These are phyloP conservation scores for Staphylotrichum longicolle DNA, from an alignment of 495 filamentous ascomycete species.

Conservation along the genomic window DNA sequence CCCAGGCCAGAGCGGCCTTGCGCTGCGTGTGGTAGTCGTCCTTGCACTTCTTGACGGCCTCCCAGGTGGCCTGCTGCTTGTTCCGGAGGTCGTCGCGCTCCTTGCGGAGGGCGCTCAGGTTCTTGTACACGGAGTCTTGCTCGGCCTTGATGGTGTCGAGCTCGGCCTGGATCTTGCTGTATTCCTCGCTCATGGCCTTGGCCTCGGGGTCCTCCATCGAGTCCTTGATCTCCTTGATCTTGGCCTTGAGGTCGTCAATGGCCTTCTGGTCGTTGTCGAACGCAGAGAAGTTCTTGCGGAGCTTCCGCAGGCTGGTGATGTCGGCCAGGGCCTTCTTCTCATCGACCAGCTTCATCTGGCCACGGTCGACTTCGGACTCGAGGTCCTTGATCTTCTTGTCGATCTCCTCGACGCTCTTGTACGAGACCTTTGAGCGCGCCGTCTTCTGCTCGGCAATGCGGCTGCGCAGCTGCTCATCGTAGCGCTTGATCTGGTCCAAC, in stretches of 20 bases:
- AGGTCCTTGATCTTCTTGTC: conserved; percentile 76
- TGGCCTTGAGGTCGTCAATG: conserved; percentile 79
- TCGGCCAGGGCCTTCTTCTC: conserved; percentile 91
- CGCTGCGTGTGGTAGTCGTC: conserved; percentile 77
- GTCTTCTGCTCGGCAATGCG: conserved; percentile 82
- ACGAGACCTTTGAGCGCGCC: conserved; percentile 69
- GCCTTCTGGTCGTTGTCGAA: conserved; percentile 78
- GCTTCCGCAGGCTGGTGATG: conserved; percentile 76
- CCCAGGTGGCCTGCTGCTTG: conserved; percentile 81
- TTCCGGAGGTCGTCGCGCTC: conserved; percentile 76
- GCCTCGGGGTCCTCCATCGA: conserved; percentile 87
- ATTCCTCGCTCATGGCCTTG: conserved; percentile 80
- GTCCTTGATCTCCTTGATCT: conserved; percentile 82
- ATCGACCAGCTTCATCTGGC: conserved; percentile 89
- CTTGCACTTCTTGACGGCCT: conserved; percentile 75
- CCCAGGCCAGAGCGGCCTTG: conserved; percentile 74
- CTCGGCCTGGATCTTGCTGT: conserved; percentile 76
- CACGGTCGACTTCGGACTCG: conserved; percentile 78
- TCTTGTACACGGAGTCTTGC: conserved; percentile 83
- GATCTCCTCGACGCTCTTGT: conserved; percentile 83
- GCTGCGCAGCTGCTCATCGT: conserved; percentile 78
- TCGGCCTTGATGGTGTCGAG: conserved; percentile 84
- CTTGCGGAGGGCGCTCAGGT: conserved; percentile 81
- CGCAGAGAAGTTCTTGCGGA: conserved; percentile 81
- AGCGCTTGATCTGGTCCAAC: conserved; percentile 79